Conservation (phyloP, 306 rosid species). For the Casuarina cunninghamiana region DNA sequence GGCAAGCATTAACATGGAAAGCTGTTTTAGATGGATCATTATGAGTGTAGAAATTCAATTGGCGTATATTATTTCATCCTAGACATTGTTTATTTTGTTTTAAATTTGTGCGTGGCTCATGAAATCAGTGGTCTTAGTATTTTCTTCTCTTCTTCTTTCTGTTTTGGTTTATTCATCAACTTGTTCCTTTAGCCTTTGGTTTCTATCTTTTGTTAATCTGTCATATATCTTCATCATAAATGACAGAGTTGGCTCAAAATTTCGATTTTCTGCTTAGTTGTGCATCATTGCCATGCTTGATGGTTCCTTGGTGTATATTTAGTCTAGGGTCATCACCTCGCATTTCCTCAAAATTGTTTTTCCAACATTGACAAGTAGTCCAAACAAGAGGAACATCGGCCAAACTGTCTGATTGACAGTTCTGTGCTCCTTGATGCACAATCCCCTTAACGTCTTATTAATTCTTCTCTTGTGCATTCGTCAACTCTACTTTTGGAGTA, state of each 20-base stretch:
- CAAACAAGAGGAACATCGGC: not conserved
- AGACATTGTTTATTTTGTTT: no score
- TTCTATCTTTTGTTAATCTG: not conserved
- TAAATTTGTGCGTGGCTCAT: no score
- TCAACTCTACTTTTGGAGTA: not conserved
- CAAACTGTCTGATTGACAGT: not conserved
- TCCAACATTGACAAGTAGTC: not conserved
- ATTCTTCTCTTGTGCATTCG: not conserved
- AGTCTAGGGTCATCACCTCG: not conserved
- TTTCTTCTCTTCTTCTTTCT: not conserved
- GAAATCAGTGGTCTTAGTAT: not conserved
- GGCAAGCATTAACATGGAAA: not conserved
- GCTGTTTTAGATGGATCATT: not conserved
- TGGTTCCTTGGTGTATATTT: not conserved
- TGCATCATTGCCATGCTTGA: not conserved
- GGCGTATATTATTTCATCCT: not conserved
- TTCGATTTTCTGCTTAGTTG: not conserved
- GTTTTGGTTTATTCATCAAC: not conserved
- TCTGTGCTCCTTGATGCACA: not conserved
- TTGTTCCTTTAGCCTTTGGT: not conserved
- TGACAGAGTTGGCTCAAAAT: not conserved
- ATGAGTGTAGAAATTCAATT: not conserved
- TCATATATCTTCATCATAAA: not conserved
- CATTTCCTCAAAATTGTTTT: no score
- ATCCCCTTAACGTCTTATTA: not conserved